These are phyloP conservation scores for Agrocybe chaxingu DNA, from an alignment of 768 basidiomycete species.

Conservation along the genomic window DNA sequence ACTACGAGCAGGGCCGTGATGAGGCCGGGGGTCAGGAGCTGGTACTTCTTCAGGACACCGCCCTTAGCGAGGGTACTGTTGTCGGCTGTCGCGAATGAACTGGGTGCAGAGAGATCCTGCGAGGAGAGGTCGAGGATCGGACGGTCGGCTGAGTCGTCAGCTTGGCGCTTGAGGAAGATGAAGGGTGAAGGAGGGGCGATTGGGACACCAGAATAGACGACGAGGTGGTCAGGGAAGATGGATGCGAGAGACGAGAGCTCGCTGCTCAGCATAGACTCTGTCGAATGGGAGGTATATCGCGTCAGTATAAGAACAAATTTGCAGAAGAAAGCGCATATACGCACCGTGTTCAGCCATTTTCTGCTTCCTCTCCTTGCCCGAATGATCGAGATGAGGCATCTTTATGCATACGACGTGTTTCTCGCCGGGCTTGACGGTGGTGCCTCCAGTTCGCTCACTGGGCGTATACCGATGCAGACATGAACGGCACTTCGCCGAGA, in stretches of 20 bases:
- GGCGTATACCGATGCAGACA: constrained; percentile 39
- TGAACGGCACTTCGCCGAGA: constrained; percentile 55
- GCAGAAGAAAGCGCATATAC: constrained; percentile 13
- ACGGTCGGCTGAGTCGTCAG: constrained; percentile 17
- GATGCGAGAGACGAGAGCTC: constrained; percentile 48
- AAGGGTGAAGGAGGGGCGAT: constrained; percentile 29
- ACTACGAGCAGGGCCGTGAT: constrained; percentile 62
- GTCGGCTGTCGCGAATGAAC: constrained; percentile 15
- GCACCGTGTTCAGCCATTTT: constrained; percentile 54
- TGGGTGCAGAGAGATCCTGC: constrained; percentile 1
- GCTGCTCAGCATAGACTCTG: constrained; percentile 43
- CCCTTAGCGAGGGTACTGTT: constrained; percentile 41
- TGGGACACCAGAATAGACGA: constrained; percentile 54
- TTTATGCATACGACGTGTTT: constrained; percentile 59
- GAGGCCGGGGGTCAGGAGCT: constrained; percentile 73
- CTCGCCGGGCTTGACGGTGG: constrained; percentile 29
- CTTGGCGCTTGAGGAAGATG: constrained; percentile 37
- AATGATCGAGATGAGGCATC: constrained; percentile 48
- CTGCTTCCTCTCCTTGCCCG: constrained; percentile 40
- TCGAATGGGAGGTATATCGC: neutral
- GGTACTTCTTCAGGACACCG: constrained; percentile 71
- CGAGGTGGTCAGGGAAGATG: constrained; percentile 57
- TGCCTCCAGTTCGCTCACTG: constrained; percentile 25
- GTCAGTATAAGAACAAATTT: neutral
- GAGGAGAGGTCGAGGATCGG: constrained; percentile 23